Conservation (phyloP, 345 rosid genomes). For the Alliaria petiolata region DNA sequence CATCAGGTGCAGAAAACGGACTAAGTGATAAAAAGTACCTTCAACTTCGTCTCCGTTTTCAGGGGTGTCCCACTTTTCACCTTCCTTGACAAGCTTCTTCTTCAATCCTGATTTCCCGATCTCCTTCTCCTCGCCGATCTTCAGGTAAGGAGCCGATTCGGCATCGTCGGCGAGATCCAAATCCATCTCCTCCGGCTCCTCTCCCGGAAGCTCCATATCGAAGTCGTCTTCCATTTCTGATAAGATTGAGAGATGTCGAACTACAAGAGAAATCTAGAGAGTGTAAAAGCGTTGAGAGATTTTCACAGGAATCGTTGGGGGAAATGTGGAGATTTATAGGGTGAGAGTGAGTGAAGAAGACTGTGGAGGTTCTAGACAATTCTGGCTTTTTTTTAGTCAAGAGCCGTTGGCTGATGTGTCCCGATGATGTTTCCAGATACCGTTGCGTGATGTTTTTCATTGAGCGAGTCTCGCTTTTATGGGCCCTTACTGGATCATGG, state of each 20-base stretch:
- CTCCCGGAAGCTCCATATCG: slow-evolving; percentile 37
- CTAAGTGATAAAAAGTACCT: slow-evolving; percentile 32
- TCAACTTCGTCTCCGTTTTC: slow-evolving; percentile 68
- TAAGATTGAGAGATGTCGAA: neutral
- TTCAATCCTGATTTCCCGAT: slow-evolving; percentile 62
- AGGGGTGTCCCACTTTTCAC: slow-evolving; percentile 67
- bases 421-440: slow-evolving; percentile 22
- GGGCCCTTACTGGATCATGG: too few species aligned
- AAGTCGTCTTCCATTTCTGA: slow-evolving; percentile 53
- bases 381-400: neutral
- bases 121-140: slow-evolving; percentile 63
- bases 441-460: too few species aligned
- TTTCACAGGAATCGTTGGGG: neutral
- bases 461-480: neutral
- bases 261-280: neutral
- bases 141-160: slow-evolving; percentile 1
- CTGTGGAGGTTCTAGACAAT: neutral
- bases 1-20: neutral
- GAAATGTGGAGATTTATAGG: neutral
- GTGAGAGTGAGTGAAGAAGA: slow-evolving; percentile 3
- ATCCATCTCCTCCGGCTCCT: slow-evolving; percentile 37
- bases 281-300: neutral
- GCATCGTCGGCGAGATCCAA: slow-evolving; percentile 44
- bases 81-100: slow-evolving; percentile 70
- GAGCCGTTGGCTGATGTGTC: neutral